phyloP scores from a whole-genome alignment of 1,284 basidiomycete genomes.

The Pseudozyma sp. region DNA sequence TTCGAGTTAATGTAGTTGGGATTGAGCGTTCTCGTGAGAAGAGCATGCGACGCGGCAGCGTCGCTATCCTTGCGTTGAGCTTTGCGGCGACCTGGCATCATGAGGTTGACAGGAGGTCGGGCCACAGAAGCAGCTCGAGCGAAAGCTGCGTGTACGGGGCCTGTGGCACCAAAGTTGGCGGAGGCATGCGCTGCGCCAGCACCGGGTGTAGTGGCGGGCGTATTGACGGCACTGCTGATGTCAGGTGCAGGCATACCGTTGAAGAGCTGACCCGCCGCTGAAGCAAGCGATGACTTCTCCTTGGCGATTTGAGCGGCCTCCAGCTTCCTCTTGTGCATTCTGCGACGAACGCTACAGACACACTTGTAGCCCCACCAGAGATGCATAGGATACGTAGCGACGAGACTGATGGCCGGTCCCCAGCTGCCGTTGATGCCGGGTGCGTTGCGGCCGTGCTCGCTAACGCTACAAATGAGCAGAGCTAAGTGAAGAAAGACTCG shows the following conservation, averaged over 20 bases:
- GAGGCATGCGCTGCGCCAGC: conserved; percentile 36
- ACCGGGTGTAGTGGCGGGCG: conserved; percentile 60
- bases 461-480: conserved; percentile 50
- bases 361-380: conserved; percentile 68
- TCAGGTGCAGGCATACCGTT: conserved; percentile 60
- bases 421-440: conserved; percentile 52
- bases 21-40: conserved; percentile 23
- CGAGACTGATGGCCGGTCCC: conserved; percentile 52
- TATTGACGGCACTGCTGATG: conserved; percentile 61
- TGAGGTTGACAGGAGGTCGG: conserved; percentile 49
- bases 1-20: conserved; percentile 44
- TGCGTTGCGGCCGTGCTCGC: conserved; percentile 51
- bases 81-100: conserved; percentile 37
- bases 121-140: conserved; percentile 52
- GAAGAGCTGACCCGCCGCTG: conserved; percentile 54
- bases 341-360: conserved; percentile 58
- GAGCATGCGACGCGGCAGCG: conserved; percentile 7
- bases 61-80: conserved; percentile 11
- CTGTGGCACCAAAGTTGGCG: conserved; percentile 50
- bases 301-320: conserved; percentile 50
- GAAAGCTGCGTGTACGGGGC: conserved; percentile 53
- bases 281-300: conserved; percentile 47
- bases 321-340: conserved; percentile 62
- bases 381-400: conserved; percentile 66
- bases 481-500: conserved; percentile 64